Conservation (phyloP, 2,329 filamentous ascomycete genomes). For the Alternaria novae-zelandiae region DNA sequence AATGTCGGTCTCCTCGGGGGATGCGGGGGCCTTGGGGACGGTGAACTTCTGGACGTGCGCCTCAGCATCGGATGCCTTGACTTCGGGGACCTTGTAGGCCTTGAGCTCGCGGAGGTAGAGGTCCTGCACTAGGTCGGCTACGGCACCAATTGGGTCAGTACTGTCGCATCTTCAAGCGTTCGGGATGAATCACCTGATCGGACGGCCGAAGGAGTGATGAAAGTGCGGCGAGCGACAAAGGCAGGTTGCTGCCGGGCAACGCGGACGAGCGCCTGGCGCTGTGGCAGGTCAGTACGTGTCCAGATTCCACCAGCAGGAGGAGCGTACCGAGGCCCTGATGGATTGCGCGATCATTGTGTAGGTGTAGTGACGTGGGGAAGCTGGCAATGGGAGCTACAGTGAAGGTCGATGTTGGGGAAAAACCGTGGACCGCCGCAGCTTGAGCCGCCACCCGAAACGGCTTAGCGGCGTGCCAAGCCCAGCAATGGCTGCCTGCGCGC, state of each 20-base stretch:
- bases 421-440: slow-evolving; percentile 22
- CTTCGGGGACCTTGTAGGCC: slow-evolving; percentile 83
- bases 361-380: slow-evolving; percentile 35
- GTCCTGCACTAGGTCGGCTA: slow-evolving; percentile 97
- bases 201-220: slow-evolving; percentile 66
- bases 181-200: slow-evolving; percentile 64
- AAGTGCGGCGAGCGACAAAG: slow-evolving; percentile 65
- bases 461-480: slow-evolving; percentile 22
- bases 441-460: slow-evolving; percentile 27
- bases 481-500: slow-evolving; percentile 12
- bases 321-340: slow-evolving; percentile 65
- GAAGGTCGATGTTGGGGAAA: slow-evolving; percentile 30
- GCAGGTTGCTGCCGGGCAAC: slow-evolving; percentile 63
- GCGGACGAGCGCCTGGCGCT: slow-evolving; percentile 68
- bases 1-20: slow-evolving; percentile 93
- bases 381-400: slow-evolving; percentile 41
- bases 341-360: slow-evolving; percentile 65
- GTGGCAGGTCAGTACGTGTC: slow-evolving; percentile 37
- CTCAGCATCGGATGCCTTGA: slow-evolving; percentile 87
- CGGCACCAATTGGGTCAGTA: slow-evolving; percentile 44
- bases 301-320: slow-evolving; percentile 5
- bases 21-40: slow-evolving; percentile 79
- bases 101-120: slow-evolving; percentile 97
- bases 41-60: slow-evolving; percentile 90
- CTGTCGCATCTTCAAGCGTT: slow-evolving; percentile 18